A percentile compares a stretch with the other conserved stretches of the same genome.
phyloP scores from a whole-genome alignment of 768 basidiomycete genomes.

The Steccherinum ochraceum region DNA sequence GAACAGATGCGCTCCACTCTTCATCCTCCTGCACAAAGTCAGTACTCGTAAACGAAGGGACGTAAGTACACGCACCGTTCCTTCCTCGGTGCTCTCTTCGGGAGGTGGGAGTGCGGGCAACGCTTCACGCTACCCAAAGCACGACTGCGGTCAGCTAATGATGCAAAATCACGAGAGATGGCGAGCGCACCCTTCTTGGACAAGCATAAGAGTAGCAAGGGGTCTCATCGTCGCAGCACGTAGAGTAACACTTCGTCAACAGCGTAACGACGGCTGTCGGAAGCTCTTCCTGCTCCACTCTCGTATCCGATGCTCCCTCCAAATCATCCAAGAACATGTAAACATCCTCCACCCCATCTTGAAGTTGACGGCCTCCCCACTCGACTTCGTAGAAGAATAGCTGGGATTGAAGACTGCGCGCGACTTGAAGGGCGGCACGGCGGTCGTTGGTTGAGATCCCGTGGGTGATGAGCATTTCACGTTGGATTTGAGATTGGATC shows the following conservation, averaged over 20 bases:
- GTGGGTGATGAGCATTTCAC: slow-evolving; percentile 73
- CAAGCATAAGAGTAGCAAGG: slow-evolving; percentile 83
- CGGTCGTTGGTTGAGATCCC: slow-evolving; percentile 72
- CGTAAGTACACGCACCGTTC: slow-evolving; percentile 19
- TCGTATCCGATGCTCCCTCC: slow-evolving; percentile 54
- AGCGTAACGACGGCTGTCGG: slow-evolving; percentile 89
- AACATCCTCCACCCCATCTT: slow-evolving; percentile 89
- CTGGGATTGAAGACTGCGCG: slow-evolving; percentile 84
- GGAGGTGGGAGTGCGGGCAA: slow-evolving; percentile 11
- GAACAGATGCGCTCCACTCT: slow-evolving; percentile 50
- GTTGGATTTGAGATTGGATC: slow-evolving; percentile 81
- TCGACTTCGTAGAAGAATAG: slow-evolving; percentile 97
- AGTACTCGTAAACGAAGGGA: background rate
- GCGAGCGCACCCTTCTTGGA: slow-evolving; percentile 52
- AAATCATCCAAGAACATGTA: slow-evolving; percentile 89
- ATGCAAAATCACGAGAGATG: slow-evolving; percentile 3
- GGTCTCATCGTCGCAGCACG: slow-evolving; percentile 73
- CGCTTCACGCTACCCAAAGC: slow-evolving; percentile 12
- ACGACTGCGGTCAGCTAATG: background rate
- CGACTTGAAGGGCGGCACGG: slow-evolving; percentile 79
- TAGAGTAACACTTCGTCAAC: slow-evolving; percentile 86
- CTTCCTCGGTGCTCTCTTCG: slow-evolving; percentile 19
- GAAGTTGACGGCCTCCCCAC: slow-evolving; percentile 77
- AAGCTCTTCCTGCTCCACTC: slow-evolving; percentile 60
- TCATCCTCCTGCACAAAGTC: slow-evolving; percentile 21